A percentile compares a stretch with the other conserved stretches of the same genome.
These are phyloP conservation scores for Neofusicoccum laricinum DNA, from an alignment of 2,329 filamentous ascomycete genomes.

Conservation along the genomic window DNA sequence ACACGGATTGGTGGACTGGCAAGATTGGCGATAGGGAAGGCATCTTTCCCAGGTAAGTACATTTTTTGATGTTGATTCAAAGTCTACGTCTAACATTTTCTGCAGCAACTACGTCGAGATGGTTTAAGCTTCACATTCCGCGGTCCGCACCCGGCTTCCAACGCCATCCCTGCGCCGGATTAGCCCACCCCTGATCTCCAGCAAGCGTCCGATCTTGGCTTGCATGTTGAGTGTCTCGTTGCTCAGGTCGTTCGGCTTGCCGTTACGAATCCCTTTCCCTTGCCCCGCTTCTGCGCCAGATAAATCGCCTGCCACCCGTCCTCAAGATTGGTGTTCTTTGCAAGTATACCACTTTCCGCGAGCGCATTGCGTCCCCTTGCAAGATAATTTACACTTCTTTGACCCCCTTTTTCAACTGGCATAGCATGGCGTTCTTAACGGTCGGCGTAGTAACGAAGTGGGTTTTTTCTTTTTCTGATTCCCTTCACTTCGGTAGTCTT, in stretches of 20 bases:
- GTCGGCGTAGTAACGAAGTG: constrained; percentile 4
- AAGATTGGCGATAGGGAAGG: constrained; percentile 80
- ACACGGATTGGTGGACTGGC: constrained; percentile 97
- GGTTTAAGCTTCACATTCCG: constrained; percentile 20
- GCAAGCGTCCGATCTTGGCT: background rate
- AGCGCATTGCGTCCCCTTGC: background rate
- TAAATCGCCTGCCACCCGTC: background rate
- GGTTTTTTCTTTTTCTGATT: background rate
- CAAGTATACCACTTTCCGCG: constrained; percentile 9
- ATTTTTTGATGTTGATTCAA: background rate
- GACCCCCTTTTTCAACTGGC: background rate
- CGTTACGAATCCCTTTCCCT: background rate
- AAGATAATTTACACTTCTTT: background rate
- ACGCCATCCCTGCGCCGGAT: background rate
- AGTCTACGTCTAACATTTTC: constrained; percentile 4
- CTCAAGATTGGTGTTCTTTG: constrained; percentile 1
- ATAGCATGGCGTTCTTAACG: constrained; percentile 13
- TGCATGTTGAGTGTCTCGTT: background rate
- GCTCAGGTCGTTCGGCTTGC: background rate
- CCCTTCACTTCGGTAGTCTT: background rate
- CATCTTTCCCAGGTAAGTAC: constrained; percentile 78
- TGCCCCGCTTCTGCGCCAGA: background rate
- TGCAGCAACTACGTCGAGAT: constrained; percentile 42
- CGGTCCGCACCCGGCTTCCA: background rate
- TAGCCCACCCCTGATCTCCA: background rate